phyloP scores from a whole-genome alignment of 2,329 filamentous ascomycete genomes.

The Scedosporium apiospermum region DNA sequence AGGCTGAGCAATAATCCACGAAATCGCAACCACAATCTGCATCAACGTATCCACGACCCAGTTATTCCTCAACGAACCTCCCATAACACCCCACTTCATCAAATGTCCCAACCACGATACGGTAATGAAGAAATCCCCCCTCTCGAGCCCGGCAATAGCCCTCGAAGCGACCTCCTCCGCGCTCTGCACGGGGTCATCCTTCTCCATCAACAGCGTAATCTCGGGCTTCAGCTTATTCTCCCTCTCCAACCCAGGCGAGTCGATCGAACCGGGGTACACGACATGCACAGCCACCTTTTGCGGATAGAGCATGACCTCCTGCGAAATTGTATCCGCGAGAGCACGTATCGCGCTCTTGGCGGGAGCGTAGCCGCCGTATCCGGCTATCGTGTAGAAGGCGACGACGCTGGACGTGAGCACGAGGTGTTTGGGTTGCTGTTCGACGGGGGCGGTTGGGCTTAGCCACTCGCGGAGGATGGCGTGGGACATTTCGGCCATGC shows the following conservation, averaged over 20 bases:
- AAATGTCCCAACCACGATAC: slow-evolving; percentile 62
- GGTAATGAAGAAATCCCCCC: slow-evolving; percentile 69
- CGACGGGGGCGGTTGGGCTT: slow-evolving; percentile 31
- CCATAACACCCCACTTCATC: slow-evolving; percentile 55
- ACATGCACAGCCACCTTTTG: slow-evolving; percentile 72
- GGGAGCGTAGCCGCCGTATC: slow-evolving; percentile 77
- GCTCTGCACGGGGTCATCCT: slow-evolving; percentile 69
- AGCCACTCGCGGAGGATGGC: slow-evolving; percentile 71
- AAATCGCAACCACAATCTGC: slow-evolving; percentile 40
- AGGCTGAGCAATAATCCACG: slow-evolving; percentile 48
- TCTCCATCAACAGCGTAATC: slow-evolving; percentile 70
- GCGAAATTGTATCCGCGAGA: slow-evolving; percentile 71
- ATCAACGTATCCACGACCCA: slow-evolving; percentile 51
- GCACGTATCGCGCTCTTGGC: slow-evolving; percentile 78
- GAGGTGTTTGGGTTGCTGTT: slow-evolving; percentile 58
- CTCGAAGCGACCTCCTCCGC: slow-evolving; percentile 66
- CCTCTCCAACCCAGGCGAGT: slow-evolving; percentile 60
- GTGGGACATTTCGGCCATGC: slow-evolving; percentile 76
- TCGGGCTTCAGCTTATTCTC: slow-evolving; percentile 75
- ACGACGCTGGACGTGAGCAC: slow-evolving; percentile 76
- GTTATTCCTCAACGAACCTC: slow-evolving; percentile 47
- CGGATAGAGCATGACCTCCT: slow-evolving; percentile 82
- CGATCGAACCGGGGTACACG: slow-evolving; percentile 77
- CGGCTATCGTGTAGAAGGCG: slow-evolving; percentile 67
- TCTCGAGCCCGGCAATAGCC: slow-evolving; percentile 66